Percentiles rank a stretch among this genome's conserved stretches.
phyloP scores from a whole-genome alignment of 208 protist species.

The Crithidia thermophila region DNA sequence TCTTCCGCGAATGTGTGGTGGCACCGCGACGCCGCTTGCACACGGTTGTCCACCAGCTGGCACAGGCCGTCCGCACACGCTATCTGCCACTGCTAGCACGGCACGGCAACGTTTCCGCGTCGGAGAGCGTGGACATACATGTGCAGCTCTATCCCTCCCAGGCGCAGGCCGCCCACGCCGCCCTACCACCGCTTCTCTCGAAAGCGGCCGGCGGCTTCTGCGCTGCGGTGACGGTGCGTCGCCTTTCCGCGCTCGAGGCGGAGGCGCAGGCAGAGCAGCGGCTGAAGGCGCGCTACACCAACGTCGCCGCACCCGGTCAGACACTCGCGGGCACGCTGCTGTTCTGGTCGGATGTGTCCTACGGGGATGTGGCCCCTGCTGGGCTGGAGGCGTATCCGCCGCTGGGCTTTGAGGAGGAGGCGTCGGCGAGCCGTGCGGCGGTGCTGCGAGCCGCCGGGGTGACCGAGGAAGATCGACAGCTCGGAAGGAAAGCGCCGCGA shows the following conservation, averaged over 20 bases:
- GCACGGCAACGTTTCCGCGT: not conserved
- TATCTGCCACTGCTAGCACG: constrained; percentile 3
- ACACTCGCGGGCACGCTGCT: constrained; percentile 55
- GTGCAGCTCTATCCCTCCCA: constrained; percentile 65
- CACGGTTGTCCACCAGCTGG: constrained; percentile 17
- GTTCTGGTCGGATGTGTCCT: constrained; percentile 63
- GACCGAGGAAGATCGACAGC: not conserved
- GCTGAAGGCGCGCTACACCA: constrained; percentile 43
- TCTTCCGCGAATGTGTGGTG: constrained; percentile 57
- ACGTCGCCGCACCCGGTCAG: constrained; percentile 59
- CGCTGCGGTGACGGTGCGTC: constrained; percentile 57
- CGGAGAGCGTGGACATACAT: constrained; percentile 48
- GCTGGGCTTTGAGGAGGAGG: constrained; percentile 26
- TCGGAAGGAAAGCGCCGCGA: not conserved
- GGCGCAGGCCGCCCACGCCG: not conserved
- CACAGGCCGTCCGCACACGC: constrained; percentile 8
- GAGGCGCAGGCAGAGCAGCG: constrained; percentile 30
- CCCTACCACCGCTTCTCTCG: too few species aligned
- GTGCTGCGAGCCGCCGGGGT: not conserved
- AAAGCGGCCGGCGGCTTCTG: constrained; percentile 34
- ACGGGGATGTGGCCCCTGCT: constrained; percentile 26
- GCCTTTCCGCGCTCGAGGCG: constrained; percentile 33
- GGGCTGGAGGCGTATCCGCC: constrained; percentile 24
- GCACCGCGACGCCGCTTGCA: constrained; percentile 40
- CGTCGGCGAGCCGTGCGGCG: not conserved